phyloP scores from a whole-genome alignment of 345 rosid genomes.

The Psidium guajava region DNA sequence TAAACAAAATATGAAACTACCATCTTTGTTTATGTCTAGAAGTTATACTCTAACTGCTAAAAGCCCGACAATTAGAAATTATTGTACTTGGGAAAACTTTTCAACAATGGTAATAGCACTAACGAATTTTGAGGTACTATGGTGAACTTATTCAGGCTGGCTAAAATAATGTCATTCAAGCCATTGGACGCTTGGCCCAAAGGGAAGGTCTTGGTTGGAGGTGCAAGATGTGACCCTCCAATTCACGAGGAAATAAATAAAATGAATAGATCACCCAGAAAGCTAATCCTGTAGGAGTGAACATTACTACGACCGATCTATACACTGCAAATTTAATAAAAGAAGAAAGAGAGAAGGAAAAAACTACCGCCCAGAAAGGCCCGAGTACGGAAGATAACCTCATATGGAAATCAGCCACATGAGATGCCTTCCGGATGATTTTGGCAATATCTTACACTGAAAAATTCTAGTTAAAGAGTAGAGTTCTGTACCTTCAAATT shows the following conservation, averaged over 20 bases:
- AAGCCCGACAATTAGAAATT: not conserved
- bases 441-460: not conserved
- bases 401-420: not conserved
- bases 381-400: not conserved
- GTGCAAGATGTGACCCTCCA: not conserved
- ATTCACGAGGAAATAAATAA: not conserved
- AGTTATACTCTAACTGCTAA: not conserved
- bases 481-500: conserved; percentile 40
- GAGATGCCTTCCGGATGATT: not conserved
- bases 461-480: not conserved
- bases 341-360: too few species aligned
- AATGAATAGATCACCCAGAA: not conserved
- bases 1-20: not conserved
- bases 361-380: not conserved
- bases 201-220: not conserved
- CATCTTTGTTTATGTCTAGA: not conserved
- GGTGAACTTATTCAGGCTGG: not conserved
- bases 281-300: not conserved
- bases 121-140: not conserved
- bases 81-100: not conserved
- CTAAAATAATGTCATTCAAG: not conserved
- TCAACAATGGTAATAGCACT: not conserved
- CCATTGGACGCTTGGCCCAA: not conserved
- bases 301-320: not conserved
- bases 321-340: not conserved